Evolutionary conservation across 202 grass and related monocot genomes (phyloP).

Genomic region (Schoenoplectus triqueter): DNA sequence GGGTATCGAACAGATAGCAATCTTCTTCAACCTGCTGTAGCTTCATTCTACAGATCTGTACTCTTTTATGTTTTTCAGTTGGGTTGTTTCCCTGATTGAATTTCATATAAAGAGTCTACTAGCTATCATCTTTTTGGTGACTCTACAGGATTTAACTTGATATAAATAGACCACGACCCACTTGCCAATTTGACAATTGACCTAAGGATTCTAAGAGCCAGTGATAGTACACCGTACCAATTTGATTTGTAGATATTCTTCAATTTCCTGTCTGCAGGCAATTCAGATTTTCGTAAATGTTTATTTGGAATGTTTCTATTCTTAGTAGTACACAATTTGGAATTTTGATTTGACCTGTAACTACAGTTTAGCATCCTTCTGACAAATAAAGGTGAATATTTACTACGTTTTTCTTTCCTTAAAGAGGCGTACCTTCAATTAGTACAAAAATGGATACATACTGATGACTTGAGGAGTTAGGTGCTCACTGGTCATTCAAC

Average conservation of each 20-base stretch:
- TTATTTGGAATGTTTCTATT: neutral
- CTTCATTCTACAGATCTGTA: neutral
- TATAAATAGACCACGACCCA: neutral
- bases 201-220: neutral
- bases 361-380: neutral
- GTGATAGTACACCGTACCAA: neutral
- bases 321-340: neutral
- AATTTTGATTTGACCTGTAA: neutral
- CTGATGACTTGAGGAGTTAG: neutral
- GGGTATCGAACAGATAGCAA: neutral
- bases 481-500: neutral
- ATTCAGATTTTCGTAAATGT: neutral
- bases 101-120: neutral
- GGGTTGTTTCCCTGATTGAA: neutral
- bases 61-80: neutral
- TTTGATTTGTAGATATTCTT: neutral
- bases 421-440: neutral
- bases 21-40: neutral
- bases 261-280: neutral
- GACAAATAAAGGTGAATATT: neutral
- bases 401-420: neutral
- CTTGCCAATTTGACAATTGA: neutral
- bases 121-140: neutral
- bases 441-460: neutral
- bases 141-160: neutral